These are phyloP conservation scores for Diplodia corticola DNA, from an alignment of 2,329 filamentous ascomycete species.

Conservation along the genomic window DNA sequence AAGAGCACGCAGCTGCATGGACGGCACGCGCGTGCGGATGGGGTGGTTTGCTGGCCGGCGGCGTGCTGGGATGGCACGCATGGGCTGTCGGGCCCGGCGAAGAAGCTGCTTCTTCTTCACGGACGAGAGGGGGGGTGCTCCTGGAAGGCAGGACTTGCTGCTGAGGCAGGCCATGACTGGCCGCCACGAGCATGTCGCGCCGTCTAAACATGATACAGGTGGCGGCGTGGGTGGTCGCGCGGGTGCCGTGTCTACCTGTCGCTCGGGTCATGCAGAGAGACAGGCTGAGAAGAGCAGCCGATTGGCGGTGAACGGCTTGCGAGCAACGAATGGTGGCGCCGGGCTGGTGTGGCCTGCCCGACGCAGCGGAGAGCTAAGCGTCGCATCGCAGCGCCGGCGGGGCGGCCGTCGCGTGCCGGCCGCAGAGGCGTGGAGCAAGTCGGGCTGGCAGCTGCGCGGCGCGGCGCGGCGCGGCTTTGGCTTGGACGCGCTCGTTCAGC, in stretches of 20 bases:
- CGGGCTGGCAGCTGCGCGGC: background rate
- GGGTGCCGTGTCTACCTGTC: constrained; percentile 8
- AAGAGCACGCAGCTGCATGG: background rate
- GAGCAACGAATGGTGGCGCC: background rate
- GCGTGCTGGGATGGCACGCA: background rate
- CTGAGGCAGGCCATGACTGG: constrained; percentile 2
- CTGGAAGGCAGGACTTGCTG: background rate
- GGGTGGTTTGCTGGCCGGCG: background rate
- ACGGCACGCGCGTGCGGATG: background rate
- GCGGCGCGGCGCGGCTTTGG: background rate
- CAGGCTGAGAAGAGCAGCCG: background rate
- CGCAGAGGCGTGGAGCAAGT: background rate
- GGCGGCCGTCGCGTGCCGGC: constrained; percentile 1
- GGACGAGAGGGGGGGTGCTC: background rate
- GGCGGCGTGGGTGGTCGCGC: constrained; percentile 1
- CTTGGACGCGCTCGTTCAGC: background rate
- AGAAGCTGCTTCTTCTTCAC: no score
- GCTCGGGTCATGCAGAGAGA: constrained; percentile 9
- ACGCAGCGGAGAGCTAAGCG: constrained; percentile 10
- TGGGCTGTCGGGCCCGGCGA: background rate
- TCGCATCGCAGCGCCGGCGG: background rate
- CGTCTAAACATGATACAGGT: constrained; percentile 12
- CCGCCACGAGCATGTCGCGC: constrained; percentile 10
- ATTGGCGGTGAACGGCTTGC: constrained; percentile 1
- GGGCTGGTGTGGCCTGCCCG: background rate